phyloP scores from a whole-genome alignment of 192 early-diverging fungal genomes.

The Podila minutissima region DNA sequence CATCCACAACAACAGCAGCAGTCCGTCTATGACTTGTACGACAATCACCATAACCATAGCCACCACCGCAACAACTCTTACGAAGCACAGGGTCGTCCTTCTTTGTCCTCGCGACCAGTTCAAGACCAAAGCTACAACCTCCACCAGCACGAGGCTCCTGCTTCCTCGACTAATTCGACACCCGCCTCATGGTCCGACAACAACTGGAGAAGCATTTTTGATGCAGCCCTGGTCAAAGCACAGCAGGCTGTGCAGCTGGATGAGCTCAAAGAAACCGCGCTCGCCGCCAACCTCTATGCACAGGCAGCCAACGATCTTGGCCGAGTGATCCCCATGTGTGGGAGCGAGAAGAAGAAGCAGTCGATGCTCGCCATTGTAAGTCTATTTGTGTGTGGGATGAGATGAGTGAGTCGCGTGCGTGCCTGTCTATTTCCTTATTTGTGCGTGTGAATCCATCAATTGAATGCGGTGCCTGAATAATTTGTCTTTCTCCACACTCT shows the following conservation, averaged over 20 bases:
- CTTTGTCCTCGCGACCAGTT: too few relatives aligned
- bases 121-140: too few relatives aligned
- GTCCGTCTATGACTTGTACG: background rate
- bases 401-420: too few relatives aligned
- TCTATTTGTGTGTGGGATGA: background rate
- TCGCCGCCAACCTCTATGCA: constrained; percentile 33
- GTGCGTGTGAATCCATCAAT: too few relatives aligned
- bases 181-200: constrained; percentile 5
- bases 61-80: background rate
- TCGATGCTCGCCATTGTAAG: constrained; percentile 51
- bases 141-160: too few relatives aligned
- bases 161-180: too few relatives aligned
- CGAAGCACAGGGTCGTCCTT: too few relatives aligned
- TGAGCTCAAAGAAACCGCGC: constrained; percentile 20
- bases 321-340: constrained; percentile 44
- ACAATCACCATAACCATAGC: background rate
- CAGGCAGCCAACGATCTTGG: constrained; percentile 46
- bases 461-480: too few relatives aligned
- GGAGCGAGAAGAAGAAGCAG: constrained; percentile 48
- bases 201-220: constrained; percentile 39
- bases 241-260: constrained; percentile 49
- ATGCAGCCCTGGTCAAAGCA: constrained; percentile 41
- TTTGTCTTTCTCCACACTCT: background rate
- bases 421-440: too few relatives aligned
- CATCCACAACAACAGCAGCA: background rate